A percentile compares a stretch with the other conserved stretches of the same genome.
Evolutionary conservation across 257 asterid genomes (phyloP).

Genomic region (Solanum habrochaites): DNA sequence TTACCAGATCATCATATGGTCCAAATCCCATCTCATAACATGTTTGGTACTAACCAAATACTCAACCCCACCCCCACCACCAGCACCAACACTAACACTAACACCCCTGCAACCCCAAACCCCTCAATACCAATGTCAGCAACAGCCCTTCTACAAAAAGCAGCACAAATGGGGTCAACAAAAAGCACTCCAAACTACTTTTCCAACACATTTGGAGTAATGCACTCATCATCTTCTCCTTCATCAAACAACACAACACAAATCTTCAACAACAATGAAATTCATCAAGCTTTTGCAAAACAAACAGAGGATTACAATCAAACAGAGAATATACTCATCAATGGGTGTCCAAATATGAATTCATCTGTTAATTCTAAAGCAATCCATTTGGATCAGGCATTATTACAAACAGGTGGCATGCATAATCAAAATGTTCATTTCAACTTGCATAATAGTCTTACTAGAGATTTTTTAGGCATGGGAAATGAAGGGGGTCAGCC

Average conservation of each 20-base stretch:
- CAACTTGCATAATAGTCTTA: constrained; percentile 30
- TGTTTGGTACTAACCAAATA: constrained; percentile 20
- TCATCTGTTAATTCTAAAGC: background rate
- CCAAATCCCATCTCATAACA: constrained; percentile 30
- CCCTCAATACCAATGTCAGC: constrained; percentile 60
- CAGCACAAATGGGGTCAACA: constrained; percentile 84
- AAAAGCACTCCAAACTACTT: constrained; percentile 37
- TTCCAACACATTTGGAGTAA: constrained; percentile 39
- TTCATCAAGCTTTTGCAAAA: constrained; percentile 29
- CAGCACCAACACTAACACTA: background rate
- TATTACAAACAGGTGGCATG: constrained; percentile 6
- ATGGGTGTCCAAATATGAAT: background rate
- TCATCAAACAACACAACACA: background rate
- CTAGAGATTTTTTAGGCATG: constrained; percentile 90
- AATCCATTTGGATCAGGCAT: background rate
- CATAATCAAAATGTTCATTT: constrained; percentile 6
- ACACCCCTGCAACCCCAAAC: constrained; percentile 11
- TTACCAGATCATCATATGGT: constrained; percentile 36
- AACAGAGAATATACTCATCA: background rate
- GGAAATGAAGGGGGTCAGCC: constrained; percentile 46
- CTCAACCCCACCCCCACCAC: background rate
- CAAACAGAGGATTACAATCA: constrained; percentile 10
- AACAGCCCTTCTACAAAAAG: constrained; percentile 78
- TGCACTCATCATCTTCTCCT: constrained; percentile 34
- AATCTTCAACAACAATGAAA: constrained; percentile 20